These are phyloP conservation scores for Mycothermus thermophilus DNA, from an alignment of 495 filamentous ascomycete genomes.

Conservation along the genomic window DNA sequence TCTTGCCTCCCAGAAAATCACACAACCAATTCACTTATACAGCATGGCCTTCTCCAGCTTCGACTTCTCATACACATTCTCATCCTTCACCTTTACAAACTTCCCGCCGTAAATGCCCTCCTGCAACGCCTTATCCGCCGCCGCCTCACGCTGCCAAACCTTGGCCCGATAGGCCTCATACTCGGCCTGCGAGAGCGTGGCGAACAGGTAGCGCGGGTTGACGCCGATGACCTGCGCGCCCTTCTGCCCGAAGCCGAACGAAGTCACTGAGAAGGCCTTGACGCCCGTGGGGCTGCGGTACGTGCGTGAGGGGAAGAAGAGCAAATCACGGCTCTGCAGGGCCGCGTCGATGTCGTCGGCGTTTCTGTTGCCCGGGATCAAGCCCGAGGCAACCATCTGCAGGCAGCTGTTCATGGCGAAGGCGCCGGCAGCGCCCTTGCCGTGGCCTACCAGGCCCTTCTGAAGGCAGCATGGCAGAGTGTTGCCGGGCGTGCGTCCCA, in stretches of 20 bases:
- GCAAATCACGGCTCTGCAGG: constrained; percentile 83
- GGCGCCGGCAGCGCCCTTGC: constrained; percentile 88
- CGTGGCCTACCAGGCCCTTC: constrained; percentile 89
- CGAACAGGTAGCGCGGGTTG: constrained; percentile 79
- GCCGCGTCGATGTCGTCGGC: constrained; percentile 86
- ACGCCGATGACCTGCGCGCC: constrained; percentile 86
- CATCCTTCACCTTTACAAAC: background rate
- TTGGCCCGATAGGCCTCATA: background rate
- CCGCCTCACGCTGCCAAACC: background rate
- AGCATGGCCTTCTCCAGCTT: background rate
- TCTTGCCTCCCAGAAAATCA: background rate
- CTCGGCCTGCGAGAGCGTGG: constrained; percentile 51
- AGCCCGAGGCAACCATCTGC: constrained; percentile 71
- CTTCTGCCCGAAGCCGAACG: constrained; percentile 95
- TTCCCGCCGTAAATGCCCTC: background rate
- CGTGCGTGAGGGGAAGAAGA: constrained; percentile 79
- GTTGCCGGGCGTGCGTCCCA: constrained; percentile 80
- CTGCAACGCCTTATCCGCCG: background rate
- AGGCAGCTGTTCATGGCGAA: constrained; percentile 95
- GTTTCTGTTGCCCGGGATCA: constrained; percentile 85
- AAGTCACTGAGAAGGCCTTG: constrained; percentile 87
- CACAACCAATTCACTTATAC: too few relatives aligned
- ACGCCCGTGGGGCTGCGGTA: constrained; percentile 84
- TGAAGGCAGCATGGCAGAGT: constrained; percentile 85
- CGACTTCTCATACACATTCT: background rate